Conservation (phyloP, 2,329 filamentous ascomycete species). For the Torrubiellomyces zombiae region DNA sequence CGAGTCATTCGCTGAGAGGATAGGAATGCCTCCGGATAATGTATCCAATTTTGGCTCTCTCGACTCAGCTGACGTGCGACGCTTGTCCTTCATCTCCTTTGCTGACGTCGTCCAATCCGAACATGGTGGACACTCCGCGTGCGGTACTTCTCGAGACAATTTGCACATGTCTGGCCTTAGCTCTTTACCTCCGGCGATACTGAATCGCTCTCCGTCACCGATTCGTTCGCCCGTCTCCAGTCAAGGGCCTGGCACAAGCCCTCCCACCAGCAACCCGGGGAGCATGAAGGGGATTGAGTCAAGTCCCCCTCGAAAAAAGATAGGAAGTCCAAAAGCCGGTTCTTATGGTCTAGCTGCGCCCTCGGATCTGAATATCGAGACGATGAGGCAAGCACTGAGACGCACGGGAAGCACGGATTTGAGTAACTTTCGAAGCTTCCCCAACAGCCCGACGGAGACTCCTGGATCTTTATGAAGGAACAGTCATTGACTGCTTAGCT, state of each 20-base stretch:
- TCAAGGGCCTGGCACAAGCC: slow-evolving; percentile 49
- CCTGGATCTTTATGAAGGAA: slow-evolving; percentile 12
- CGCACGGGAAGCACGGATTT: slow-evolving; percentile 76
- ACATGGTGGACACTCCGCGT: slow-evolving; percentile 41
- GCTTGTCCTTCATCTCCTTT: slow-evolving; percentile 90
- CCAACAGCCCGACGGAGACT: slow-evolving; percentile 38
- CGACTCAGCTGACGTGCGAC: slow-evolving; percentile 59
- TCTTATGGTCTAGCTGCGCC: slow-evolving; percentile 27
- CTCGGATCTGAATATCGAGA: slow-evolving; percentile 72
- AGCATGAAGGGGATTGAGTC: slow-evolving; percentile 61
- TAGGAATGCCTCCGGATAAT: slow-evolving; percentile 33
- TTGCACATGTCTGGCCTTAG: slow-evolving; percentile 53
- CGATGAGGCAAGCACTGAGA: slow-evolving; percentile 77
- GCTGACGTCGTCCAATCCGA: slow-evolving; percentile 86
- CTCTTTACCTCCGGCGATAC: slow-evolving; percentile 31
- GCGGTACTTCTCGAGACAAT: slow-evolving; percentile 45
- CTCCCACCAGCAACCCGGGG: slow-evolving; percentile 58
- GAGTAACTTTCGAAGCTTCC: slow-evolving; percentile 35
- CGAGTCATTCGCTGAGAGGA: slow-evolving; percentile 32
- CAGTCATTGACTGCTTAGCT: slow-evolving; percentile 1
- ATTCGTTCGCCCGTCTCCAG: slow-evolving; percentile 65
- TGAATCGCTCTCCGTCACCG: slow-evolving; percentile 62
- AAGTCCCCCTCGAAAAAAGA: slow-evolving; percentile 40
- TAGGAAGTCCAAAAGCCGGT: slow-evolving; percentile 47
- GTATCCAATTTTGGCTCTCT: slow-evolving; percentile 63